Conservation (phyloP, 2,329 filamentous ascomycete genomes). For the Thelonectria rubi region DNA sequence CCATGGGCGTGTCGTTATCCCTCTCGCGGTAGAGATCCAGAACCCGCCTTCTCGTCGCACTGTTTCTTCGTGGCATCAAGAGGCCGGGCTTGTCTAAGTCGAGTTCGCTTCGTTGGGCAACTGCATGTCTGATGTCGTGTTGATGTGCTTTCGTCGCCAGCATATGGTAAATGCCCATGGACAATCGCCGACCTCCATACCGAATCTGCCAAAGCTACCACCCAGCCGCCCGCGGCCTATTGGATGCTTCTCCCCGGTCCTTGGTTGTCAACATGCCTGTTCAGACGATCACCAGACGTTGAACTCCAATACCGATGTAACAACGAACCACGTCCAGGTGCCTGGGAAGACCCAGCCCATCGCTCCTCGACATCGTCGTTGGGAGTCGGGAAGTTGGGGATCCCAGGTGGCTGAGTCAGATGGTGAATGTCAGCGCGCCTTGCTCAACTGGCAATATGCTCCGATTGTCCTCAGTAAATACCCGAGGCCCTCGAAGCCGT, state of each 20-base stretch:
- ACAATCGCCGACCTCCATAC: slow-evolving; percentile 14
- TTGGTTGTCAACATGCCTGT: slow-evolving; percentile 10
- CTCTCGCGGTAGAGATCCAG: slow-evolving; percentile 26
- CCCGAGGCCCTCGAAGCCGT: neutral
- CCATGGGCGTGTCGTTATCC: slow-evolving; percentile 26
- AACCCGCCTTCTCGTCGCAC: slow-evolving; percentile 20
- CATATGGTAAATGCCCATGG: slow-evolving; percentile 4
- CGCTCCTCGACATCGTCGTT: slow-evolving; percentile 25
- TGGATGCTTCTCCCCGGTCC: slow-evolving; percentile 4
- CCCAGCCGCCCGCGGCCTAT: slow-evolving; percentile 2
- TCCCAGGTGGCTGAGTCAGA: neutral
- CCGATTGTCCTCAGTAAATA: neutral
- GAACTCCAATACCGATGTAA: slow-evolving; percentile 35
- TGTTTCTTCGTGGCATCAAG: slow-evolving; percentile 10
- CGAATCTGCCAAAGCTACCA: neutral
- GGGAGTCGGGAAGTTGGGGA: neutral
- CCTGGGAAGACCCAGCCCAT: slow-evolving; percentile 33
- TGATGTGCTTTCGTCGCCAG: neutral
- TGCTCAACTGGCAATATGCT: neutral
- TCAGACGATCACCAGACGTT: slow-evolving; percentile 30
- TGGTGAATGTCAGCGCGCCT: neutral
- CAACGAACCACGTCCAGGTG: slow-evolving; percentile 32
- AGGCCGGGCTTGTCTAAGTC: slow-evolving; percentile 12
- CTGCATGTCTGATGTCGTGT: neutral
- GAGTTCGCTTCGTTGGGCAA: neutral